phyloP scores from a whole-genome alignment of 108 stramenopile genomes.

The Nitzschia palea region DNA sequence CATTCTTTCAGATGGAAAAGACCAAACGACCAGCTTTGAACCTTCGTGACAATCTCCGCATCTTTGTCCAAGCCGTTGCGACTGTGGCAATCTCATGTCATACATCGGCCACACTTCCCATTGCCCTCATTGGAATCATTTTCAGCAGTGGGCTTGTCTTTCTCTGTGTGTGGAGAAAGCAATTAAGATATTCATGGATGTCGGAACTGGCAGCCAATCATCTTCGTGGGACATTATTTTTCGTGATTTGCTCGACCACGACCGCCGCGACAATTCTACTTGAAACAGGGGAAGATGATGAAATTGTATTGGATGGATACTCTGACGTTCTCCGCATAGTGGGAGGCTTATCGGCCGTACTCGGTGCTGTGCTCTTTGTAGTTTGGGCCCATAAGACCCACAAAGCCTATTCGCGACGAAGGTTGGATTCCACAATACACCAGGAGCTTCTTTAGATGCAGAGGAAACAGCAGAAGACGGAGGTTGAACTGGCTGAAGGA shows the following conservation, averaged over 20 bases:
- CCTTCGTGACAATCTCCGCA: background rate
- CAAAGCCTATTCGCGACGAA: too few relatives aligned
- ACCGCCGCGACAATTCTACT: background rate
- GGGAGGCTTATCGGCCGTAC: background rate
- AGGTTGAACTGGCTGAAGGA: too few relatives aligned
- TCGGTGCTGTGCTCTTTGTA: background rate
- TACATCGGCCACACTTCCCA: background rate
- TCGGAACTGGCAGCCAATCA: background rate
- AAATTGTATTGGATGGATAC: background rate
- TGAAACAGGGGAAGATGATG: background rate
- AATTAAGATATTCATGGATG: conserved; percentile 4
- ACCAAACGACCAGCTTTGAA: background rate
- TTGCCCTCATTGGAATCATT: conserved; percentile 1
- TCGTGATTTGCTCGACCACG: conserved; percentile 1
- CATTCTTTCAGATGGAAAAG: background rate
- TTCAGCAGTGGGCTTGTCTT: background rate
- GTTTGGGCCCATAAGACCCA: too few relatives aligned
- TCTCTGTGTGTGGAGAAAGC: background rate
- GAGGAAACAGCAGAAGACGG: too few relatives aligned
- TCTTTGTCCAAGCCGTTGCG: background rate
- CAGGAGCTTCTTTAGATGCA: too few relatives aligned
- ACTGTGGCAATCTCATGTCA: conserved; percentile 1
- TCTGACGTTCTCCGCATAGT: background rate
- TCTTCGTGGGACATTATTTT: background rate
- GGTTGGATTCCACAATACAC: too few relatives aligned